These are phyloP conservation scores for Clohesyomyces aquaticus DNA, from an alignment of 495 filamentous ascomycete genomes.

Conservation along the genomic window DNA sequence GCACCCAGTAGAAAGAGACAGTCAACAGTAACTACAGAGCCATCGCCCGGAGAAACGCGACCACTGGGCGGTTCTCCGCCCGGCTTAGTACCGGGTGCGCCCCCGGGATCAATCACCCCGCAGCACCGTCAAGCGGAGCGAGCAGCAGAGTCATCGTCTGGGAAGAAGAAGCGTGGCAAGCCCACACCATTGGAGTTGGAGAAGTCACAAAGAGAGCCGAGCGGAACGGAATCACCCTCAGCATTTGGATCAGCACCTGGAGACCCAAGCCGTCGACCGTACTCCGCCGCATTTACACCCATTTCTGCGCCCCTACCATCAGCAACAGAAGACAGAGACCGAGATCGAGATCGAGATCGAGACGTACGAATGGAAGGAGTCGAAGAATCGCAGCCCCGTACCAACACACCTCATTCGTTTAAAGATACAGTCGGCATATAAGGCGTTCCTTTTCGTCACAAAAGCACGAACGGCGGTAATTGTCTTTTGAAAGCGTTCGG, in stretches of 20 bases:
- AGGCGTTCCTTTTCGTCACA: conserved; percentile 40
- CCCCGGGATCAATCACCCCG: conserved; percentile 15
- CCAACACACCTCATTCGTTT: conserved; percentile 41
- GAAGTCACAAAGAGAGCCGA: conserved; percentile 19
- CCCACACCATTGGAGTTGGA: conserved; percentile 37
- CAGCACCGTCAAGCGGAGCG: conserved; percentile 27
- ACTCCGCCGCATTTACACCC: conserved; percentile 38
- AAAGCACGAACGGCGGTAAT: conserved; percentile 40
- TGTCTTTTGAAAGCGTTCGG: conserved; percentile 42
- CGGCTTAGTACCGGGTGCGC: conserved; percentile 2
- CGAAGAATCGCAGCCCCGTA: conserved; percentile 40
- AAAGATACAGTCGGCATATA: conserved; percentile 44
- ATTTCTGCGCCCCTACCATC: conserved; percentile 36
- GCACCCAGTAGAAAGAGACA: conserved; percentile 32
- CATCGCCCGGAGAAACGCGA: conserved; percentile 22
- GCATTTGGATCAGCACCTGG: conserved; percentile 25
- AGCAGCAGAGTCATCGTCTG: conserved; percentile 34
- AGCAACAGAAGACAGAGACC: conserved; percentile 31
- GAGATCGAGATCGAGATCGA: conserved; percentile 39
- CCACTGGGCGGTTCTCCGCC: conserved; percentile 22
- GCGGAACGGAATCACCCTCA: conserved; percentile 34
- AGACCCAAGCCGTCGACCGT: conserved; percentile 24
- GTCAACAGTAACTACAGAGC: conserved; percentile 21
- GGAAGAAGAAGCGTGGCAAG: conserved; percentile 38
- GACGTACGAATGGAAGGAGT: conserved; percentile 41